phyloP scores from a whole-genome alignment of 495 filamentous ascomycete species.

The Viridothelium virens region DNA sequence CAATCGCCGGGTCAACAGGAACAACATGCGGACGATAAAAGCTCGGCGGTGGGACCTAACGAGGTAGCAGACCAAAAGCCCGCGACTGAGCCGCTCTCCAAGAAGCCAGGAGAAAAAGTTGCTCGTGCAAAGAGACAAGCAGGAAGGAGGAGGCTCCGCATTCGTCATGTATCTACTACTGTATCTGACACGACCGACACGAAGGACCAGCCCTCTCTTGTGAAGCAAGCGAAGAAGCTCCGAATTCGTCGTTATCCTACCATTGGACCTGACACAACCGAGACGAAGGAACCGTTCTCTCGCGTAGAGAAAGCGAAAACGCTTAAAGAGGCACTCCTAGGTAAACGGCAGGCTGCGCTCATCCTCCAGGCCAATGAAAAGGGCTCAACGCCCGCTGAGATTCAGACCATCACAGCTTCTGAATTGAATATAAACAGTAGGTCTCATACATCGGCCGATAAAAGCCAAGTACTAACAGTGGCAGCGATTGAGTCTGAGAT shows the following conservation, averaged over 20 bases:
- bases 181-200: background rate
- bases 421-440: background rate
- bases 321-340: background rate
- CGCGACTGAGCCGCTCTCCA: background rate
- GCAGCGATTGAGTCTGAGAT: constrained; percentile 42
- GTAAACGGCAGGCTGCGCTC: background rate
- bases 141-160: background rate
- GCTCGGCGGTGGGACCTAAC: background rate
- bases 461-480: background rate
- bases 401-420: background rate
- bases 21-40: background rate
- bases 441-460: background rate
- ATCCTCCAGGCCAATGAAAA: background rate
- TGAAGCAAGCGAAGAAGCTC: too few relatives aligned
- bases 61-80: too few relatives aligned
- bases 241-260: too few relatives aligned
- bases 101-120: background rate
- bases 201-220: too few relatives aligned
- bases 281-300: too few relatives aligned
- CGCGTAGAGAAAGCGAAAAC: background rate
- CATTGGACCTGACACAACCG: too few relatives aligned
- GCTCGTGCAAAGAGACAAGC: background rate
- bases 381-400: background rate
- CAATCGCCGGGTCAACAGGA: background rate
- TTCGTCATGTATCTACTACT: background rate